These are phyloP conservation scores for Phytophthora melonis DNA, from an alignment of 352 stramenopile genomes.

Conservation along the genomic window DNA sequence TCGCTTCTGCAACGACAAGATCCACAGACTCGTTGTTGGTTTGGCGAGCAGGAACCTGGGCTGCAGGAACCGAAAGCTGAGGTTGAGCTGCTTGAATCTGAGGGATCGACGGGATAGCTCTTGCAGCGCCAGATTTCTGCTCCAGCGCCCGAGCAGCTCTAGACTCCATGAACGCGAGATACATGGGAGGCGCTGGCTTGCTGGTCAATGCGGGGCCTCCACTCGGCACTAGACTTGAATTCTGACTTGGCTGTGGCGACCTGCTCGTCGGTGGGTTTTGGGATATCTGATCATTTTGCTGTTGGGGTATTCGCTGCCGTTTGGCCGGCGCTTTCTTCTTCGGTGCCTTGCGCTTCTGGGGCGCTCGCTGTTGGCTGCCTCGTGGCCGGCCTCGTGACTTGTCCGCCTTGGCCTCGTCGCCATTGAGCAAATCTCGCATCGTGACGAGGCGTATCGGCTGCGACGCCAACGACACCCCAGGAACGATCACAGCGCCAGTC, in stretches of 20 bases:
- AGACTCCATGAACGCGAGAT: conserved; percentile 32
- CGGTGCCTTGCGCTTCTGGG: conserved; percentile 23
- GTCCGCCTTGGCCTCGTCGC: conserved; percentile 25
- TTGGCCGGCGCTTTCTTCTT: conserved; percentile 34
- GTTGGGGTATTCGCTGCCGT: conserved; percentile 18
- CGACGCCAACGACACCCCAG: conserved; percentile 36
- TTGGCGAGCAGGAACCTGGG: neutral
- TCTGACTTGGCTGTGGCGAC: neutral
- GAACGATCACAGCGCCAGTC: conserved; percentile 34
- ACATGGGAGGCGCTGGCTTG: conserved; percentile 25
- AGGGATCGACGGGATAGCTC: neutral
- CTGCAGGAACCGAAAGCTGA: neutral
- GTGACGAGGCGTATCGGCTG: conserved; percentile 20
- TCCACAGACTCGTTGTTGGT: neutral
- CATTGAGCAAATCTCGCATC: conserved; percentile 48
- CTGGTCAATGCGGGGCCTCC: neutral
- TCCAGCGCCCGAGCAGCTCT: conserved; percentile 27
- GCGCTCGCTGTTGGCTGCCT: conserved; percentile 26
- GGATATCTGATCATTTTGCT: conserved; percentile 19
- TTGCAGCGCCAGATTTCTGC: conserved; percentile 14
- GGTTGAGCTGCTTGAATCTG: neutral
- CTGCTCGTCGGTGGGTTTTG: conserved; percentile 10
- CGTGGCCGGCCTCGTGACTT: conserved; percentile 13
- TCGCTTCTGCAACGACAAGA: neutral
- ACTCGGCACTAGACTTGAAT: conserved; percentile 7